Evolutionary conservation across 192 early-diverging fungal species (phyloP), one percentile per base, ranked within the genome.

Genomic region (Coemansia sp.): DNA sequence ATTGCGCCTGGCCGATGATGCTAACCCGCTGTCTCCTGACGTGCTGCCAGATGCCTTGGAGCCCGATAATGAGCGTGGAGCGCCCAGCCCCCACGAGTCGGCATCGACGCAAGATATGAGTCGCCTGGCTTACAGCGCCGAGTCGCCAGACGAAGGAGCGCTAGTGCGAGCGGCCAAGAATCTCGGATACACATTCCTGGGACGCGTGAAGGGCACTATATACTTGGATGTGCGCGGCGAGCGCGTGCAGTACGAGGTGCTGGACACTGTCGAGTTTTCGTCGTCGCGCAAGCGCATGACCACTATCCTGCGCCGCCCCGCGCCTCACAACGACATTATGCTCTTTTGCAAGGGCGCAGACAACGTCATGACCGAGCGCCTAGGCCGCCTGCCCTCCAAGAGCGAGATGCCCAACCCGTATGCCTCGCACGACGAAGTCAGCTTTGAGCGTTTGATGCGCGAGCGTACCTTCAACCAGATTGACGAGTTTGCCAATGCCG

Each of bases 281-380:
- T 94, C 91, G 22, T 91, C 90, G 22, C 89, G 97, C 60, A 99
- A 99, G 76, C 84, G 97, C 45, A 99, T 99, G 97, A 92, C 91
- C 37, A 92, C 97, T 14, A 90, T 99, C 64, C 77, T 97, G 59
- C 81, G 89, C 56, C 86, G 87, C 27, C 87, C 90, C 3, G 90
- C 51, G 27, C 51, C 51, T n/a, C 5, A 94, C 29, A 88, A 86
- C 53, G 76, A 78, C 35, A 86, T 97, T 41, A 84, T 95, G 41
- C 76, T 99, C 9, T 85, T 93, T 27, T 94, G 89, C 83, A 99
- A 99, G 75, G 97, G 97, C 41, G 97, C 97, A 0, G 97, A 99
- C 70, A 90, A 89, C 31, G 89, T 96, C 11, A 95, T 99, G 24
- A 93, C 92, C 73, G 90, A 93, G 64, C 85, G 95, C 35, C 71